phyloP scores from a whole-genome alignment of 164 flowering plant species.

The Akebia trifoliata region DNA sequence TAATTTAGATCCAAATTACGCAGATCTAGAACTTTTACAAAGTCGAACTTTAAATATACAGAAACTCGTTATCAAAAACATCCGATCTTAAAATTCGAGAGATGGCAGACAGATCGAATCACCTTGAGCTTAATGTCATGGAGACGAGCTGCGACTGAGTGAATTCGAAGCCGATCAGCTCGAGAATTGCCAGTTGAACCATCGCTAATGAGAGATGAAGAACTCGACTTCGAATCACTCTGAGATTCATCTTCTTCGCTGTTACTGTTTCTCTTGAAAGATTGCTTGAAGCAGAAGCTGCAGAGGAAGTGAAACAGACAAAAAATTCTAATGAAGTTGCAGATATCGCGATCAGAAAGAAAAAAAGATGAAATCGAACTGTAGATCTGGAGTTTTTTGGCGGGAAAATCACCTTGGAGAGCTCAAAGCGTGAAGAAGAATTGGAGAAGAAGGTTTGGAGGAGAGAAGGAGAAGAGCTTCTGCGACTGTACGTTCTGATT shows the following conservation, averaged over 20 bases:
- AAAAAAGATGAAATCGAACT: not conserved
- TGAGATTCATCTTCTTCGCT: constrained; percentile 1
- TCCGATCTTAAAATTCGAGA: not conserved
- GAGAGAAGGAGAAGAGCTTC: constrained; percentile 32
- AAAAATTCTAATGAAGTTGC: not conserved
- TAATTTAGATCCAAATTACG: not conserved
- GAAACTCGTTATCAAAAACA: not conserved
- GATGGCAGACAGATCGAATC: not conserved
- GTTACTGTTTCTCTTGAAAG: not conserved
- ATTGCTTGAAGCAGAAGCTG: constrained; percentile 2
- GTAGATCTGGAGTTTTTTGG: not conserved
- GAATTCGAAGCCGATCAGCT: constrained; percentile 10
- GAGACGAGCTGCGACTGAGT: constrained; percentile 23
- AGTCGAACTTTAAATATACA: not conserved
- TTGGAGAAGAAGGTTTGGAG: not conserved
- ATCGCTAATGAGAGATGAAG: constrained; percentile 24
- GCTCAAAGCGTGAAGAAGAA: constrained; percentile 1
- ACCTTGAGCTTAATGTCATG: constrained; percentile 39
- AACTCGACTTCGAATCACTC: constrained; percentile 27
- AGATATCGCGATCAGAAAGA: not conserved
- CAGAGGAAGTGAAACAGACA: constrained; percentile 4
- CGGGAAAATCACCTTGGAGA: not conserved
- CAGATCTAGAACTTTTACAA: constrained; percentile 1
- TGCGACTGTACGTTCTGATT: constrained; percentile 20
- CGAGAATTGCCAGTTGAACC: constrained; percentile 21